Evolutionary conservation across 2,329 filamentous ascomycete genomes (phyloP).

Genomic region (Dothistroma septosporum): DNA sequence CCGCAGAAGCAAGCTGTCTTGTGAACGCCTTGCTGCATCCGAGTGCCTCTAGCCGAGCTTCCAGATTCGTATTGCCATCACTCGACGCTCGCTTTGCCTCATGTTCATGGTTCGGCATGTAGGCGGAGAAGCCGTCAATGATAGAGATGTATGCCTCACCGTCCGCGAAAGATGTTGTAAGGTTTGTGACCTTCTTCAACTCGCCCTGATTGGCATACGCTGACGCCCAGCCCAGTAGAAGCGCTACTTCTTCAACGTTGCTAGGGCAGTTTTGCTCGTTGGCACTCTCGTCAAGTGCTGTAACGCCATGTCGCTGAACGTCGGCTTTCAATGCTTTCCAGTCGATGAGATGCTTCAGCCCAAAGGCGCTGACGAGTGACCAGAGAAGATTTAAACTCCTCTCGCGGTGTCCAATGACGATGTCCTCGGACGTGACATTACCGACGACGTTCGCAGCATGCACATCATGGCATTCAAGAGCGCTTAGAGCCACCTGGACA

Average conservation of each 20-base stretch:
- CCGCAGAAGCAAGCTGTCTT: constrained; percentile 39
- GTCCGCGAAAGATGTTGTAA: constrained; percentile 57
- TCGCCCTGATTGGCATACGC: constrained; percentile 34
- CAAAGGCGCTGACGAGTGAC: constrained; percentile 56
- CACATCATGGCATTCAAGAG: constrained; percentile 45
- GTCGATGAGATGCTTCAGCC: constrained; percentile 52
- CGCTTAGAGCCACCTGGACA: constrained; percentile 54
- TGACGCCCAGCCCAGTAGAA: constrained; percentile 56
- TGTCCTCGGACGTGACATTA: constrained; percentile 52
- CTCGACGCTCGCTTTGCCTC: not conserved
- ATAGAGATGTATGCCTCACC: constrained; percentile 53
- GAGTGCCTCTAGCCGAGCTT: constrained; percentile 38
- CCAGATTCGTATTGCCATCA: constrained; percentile 20
- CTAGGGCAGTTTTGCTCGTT: too few species aligned
- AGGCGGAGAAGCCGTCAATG: constrained; percentile 53
- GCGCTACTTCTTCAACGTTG: constrained; percentile 23
- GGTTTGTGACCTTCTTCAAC: constrained; percentile 46
- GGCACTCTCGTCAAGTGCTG: too few species aligned
- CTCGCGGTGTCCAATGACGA: constrained; percentile 62
- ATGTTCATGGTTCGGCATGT: constrained; percentile 30
- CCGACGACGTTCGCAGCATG: constrained; percentile 40
- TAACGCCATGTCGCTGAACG: constrained; percentile 12
- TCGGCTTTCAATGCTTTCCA: constrained; percentile 53
- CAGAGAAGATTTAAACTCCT: constrained; percentile 60
- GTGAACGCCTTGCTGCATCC: constrained; percentile 45